phyloP scores from a whole-genome alignment of 352 stramenopile genomes.

The Globisporangium irregulare region DNA sequence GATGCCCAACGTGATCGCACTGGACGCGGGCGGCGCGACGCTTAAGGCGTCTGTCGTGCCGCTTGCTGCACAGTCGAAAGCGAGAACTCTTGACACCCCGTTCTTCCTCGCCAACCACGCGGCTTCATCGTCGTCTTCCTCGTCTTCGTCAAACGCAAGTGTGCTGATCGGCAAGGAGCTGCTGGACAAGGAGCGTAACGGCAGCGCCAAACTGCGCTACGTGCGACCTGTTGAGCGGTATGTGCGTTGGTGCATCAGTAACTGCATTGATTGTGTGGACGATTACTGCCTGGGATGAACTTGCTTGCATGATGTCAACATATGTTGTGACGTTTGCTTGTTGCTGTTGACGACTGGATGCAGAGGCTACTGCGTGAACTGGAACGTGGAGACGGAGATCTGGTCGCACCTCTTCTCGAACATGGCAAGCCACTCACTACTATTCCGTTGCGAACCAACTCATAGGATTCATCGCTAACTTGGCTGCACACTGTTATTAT shows the following conservation, averaged over 20 bases:
- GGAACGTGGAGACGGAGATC: slow-evolving; percentile 70
- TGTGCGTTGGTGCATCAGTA: background rate
- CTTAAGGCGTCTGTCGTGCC: slow-evolving; percentile 60
- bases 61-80: background rate
- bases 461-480: background rate
- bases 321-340: background rate
- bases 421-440: slow-evolving; percentile 20
- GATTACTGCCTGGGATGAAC: background rate
- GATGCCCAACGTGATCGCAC: slow-evolving; percentile 31
- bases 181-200: slow-evolving; percentile 49
- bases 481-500: background rate
- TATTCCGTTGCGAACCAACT: background rate
- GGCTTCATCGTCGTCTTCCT: slow-evolving; percentile 25
- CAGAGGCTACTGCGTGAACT: slow-evolving; percentile 82
- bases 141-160: slow-evolving; percentile 9
- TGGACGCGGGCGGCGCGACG: slow-evolving; percentile 60
- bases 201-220: slow-evolving; percentile 44
- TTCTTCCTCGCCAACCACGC: slow-evolving; percentile 53
- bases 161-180: slow-evolving; percentile 47
- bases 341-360: background rate
- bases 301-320: background rate
- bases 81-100: background rate
- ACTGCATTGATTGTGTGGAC: background rate
- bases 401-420: slow-evolving; percentile 52
- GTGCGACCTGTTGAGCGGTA: slow-evolving; percentile 44